Conservation (phyloP, 441 rosid species). For the Aleurites moluccanus region DNA sequence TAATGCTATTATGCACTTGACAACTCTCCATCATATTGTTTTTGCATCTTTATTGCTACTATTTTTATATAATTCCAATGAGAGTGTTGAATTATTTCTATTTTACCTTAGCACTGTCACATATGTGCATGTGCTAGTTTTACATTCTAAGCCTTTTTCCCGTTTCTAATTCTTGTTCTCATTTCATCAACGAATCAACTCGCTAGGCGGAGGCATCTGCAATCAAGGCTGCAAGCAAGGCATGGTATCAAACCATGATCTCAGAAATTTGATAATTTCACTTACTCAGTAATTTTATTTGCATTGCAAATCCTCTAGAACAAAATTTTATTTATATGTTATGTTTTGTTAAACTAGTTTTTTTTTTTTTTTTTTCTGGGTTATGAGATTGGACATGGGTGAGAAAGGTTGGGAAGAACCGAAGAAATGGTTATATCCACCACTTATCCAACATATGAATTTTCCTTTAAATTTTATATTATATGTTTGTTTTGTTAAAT, state of each 20-base stretch:
- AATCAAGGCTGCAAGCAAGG: slow-evolving; percentile 76
- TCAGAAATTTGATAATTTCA: slow-evolving; percentile 92
- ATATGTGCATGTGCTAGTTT: too few species aligned
- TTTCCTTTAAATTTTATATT: too few species aligned
- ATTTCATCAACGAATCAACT: not conserved
- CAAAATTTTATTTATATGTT: slow-evolving; percentile 19
- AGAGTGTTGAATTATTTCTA: too few species aligned
- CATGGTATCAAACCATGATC: slow-evolving; percentile 90
- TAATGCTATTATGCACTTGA: too few species aligned
- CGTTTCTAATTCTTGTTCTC: too few species aligned
- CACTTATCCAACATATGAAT: too few species aligned
- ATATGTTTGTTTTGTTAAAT: too few species aligned
- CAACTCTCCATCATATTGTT: too few species aligned
- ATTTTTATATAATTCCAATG: too few species aligned
- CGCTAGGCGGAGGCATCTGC: slow-evolving; percentile 77
- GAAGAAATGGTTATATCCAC: slow-evolving; percentile 10
- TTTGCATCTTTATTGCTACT: too few species aligned
- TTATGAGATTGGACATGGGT: slow-evolving; percentile 23
- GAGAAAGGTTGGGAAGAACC: slow-evolving; percentile 14
- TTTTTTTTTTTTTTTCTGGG: slow-evolving; percentile 9
- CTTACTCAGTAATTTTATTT: slow-evolving; percentile 58
- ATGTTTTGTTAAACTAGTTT: slow-evolving; percentile 5
- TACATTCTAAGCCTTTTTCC: too few species aligned
- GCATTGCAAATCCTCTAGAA: slow-evolving; percentile 5
- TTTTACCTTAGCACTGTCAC: too few species aligned